phyloP scores from a whole-genome alignment of 1,139 yeast genomes.

The Debaryomycetaceae sp. region DNA sequence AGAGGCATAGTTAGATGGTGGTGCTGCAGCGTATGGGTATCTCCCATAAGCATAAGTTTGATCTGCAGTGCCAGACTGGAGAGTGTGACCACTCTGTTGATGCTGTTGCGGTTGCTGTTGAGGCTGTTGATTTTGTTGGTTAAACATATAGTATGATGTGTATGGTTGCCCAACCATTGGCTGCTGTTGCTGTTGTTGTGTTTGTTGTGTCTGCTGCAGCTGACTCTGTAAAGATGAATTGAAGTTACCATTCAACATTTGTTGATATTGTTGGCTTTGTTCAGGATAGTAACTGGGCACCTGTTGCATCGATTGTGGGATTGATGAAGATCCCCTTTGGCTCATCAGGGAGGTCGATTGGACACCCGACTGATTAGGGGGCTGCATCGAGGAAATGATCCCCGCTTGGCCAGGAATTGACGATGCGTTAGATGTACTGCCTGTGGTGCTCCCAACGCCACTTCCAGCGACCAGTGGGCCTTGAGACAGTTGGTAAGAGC shows the following conservation, averaged over 20 bases:
- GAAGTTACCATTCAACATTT: conserved; percentile 13
- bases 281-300: conserved; percentile 8
- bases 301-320: conserved; percentile 9
- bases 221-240: conserved; percentile 11
- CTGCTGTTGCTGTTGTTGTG: conserved; percentile 6
- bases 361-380: not conserved
- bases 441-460: conserved; percentile 3
- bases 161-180: conserved; percentile 12
- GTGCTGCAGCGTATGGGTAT: conserved; percentile 8
- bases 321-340: conserved; percentile 8
- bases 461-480: conserved; percentile 4
- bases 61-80: conserved; percentile 7
- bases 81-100: conserved; percentile 8
- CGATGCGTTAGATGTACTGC: conserved; percentile 3
- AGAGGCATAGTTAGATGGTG: conserved; percentile 7
- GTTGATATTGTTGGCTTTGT: conserved; percentile 9
- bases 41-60: conserved; percentile 6
- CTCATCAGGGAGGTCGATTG: conserved; percentile 2
- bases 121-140: conserved; percentile 10
- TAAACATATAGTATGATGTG: conserved; percentile 20
- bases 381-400: not conserved
- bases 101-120: conserved; percentile 7
- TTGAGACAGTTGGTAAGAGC: conserved; percentile 7
- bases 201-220: conserved; percentile 5
- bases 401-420: not conserved